Evolutionary conservation across 2,329 filamentous ascomycete genomes (phyloP).

Genomic region (Rosellinia necatrix): DNA sequence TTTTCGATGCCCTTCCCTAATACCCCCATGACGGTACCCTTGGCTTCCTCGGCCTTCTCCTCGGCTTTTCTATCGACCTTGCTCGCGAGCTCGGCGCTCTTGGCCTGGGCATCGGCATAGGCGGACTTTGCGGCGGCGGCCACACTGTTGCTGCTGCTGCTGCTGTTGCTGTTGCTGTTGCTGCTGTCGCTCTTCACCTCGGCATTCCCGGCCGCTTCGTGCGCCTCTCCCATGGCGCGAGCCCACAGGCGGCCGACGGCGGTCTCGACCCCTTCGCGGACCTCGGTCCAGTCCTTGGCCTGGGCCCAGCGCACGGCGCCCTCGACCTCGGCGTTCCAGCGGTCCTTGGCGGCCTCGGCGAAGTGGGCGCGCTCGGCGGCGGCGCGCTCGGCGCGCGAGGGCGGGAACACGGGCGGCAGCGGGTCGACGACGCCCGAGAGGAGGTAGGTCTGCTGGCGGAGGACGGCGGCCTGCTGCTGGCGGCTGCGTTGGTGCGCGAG

Average conservation of each 20-base stretch:
- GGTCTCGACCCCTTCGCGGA: conserved; percentile 63
- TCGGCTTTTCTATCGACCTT: conserved; percentile 34
- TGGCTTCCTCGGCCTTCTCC: conserved; percentile 39
- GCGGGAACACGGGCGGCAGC: conserved; percentile 50
- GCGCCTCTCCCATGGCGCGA: conserved; percentile 42
- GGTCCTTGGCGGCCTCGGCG: conserved; percentile 71
- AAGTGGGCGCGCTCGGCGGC: conserved; percentile 59
- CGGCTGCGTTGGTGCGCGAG: conserved; percentile 73
- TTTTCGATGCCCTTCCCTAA: conserved; percentile 49
- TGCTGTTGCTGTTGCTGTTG: no score
- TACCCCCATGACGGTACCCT: conserved; percentile 45
- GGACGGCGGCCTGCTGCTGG: conserved; percentile 58
- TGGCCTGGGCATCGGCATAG: conserved; percentile 40
- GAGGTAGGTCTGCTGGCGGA: conserved; percentile 61
- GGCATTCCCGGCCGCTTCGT: conserved; percentile 44
- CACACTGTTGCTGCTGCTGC: conserved; percentile 34
- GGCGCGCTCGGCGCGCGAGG: conserved; percentile 56
- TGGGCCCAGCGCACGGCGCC: conserved; percentile 69
- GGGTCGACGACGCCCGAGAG: conserved; percentile 59
- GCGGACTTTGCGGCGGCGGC: conserved; percentile 40
- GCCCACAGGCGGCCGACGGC: conserved; percentile 52
- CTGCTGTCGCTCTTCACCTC: conserved; percentile 45
- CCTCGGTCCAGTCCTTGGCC: conserved; percentile 66
- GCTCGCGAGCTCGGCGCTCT: conserved; percentile 34
- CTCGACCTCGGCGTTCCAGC: conserved; percentile 78